Evolutionary conservation across 768 basidiomycete species (phyloP), one percentile per base, ranked within the genome.

Genomic region (Xerocomellus dryophilus): DNA sequence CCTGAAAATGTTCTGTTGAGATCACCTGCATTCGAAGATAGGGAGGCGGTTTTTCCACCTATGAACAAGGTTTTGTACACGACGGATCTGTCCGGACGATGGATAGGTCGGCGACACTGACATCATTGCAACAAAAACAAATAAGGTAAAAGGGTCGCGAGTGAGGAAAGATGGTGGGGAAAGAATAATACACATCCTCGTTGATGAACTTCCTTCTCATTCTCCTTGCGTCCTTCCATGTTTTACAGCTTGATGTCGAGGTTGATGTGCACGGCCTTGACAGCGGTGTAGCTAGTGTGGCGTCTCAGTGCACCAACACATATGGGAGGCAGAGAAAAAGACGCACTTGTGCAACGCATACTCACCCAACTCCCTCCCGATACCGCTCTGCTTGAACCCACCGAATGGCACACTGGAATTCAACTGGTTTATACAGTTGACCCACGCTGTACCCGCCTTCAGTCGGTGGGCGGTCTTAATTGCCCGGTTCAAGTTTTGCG

Each of bases 321-420:
- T 11, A 42, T 7, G 20, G 51, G 8, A 14, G 21, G 18, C 11
- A 4, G 3, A 25, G 18, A 18, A 47, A 45, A 50, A 20, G 36
- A 75, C 80, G 17, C 54, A 81, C 80, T 77, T 78, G 40, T 73
- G 68, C 51, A 81, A 59, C 14, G 88, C 91, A 68, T 92, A 88
- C 56, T 89, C 84, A 29, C 90, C 91, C 38, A 86, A 68, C 69
- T 93, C 91, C 29, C 88, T 79, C 18, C 91, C 91, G 20, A 91
- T 84, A 54, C 90, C 90, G 35, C 82, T 84, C 64, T 87, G 82
- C 76, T 92, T 94, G 78, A 78, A 93, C 9, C 92, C 92, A 56
- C 92, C 92, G 65, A 93, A 93, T 0, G 92, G 89, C 18, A 90
- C 76, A 25, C 77, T 54, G 7, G 66, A 52, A 27, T 64, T 21